phyloP scores from a whole-genome alignment of 2,329 filamentous ascomycete species.

The Phyllosticta capitalensis region DNA sequence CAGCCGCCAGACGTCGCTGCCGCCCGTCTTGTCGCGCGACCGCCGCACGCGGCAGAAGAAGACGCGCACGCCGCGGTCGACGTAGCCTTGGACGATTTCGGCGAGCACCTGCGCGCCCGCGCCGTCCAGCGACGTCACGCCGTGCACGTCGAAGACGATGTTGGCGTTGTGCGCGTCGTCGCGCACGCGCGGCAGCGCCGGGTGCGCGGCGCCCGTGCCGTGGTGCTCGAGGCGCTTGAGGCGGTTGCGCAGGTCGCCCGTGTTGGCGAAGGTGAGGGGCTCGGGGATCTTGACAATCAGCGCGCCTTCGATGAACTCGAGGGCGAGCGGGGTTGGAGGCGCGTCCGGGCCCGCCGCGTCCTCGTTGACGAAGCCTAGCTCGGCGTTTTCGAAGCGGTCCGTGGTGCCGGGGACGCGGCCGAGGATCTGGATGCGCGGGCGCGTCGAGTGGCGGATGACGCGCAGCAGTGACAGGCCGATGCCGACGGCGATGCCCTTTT shows the following conservation, averaged over 20 bases:
- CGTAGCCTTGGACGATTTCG: constrained; percentile 78
- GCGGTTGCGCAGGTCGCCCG: constrained; percentile 78
- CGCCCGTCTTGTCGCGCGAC: constrained; percentile 18
- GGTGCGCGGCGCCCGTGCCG: constrained; percentile 76
- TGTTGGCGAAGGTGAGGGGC: constrained; percentile 93
- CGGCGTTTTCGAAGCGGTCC: constrained; percentile 77
- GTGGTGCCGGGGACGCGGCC: constrained; percentile 73
- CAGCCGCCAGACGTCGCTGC: constrained; percentile 55
- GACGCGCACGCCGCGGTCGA: constrained; percentile 64
- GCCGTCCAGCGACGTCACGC: constrained; percentile 90
- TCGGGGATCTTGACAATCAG: constrained; percentile 97
- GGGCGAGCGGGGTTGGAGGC: constrained; percentile 47
- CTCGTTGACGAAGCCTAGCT: constrained; percentile 38
- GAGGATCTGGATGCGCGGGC: constrained; percentile 90
- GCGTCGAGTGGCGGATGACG: constrained; percentile 81
- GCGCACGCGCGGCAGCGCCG: constrained; percentile 72
- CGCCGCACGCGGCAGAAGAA: constrained; percentile 57
- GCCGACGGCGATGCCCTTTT: constrained; percentile 85
- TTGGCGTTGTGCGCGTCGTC: constrained; percentile 76
- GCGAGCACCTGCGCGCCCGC: constrained; percentile 84
- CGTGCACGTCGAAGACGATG: constrained; percentile 93
- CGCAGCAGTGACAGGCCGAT: constrained; percentile 84
- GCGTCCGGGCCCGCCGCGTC: constrained; percentile 59
- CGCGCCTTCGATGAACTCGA: constrained; percentile 87
- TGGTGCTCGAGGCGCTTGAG: constrained; percentile 79